A percentile compares a stretch with the other conserved stretches of the same genome.
Evolutionary conservation across 495 filamentous ascomycete species (phyloP).

Genomic region (Talaromyces proteolyticus): DNA sequence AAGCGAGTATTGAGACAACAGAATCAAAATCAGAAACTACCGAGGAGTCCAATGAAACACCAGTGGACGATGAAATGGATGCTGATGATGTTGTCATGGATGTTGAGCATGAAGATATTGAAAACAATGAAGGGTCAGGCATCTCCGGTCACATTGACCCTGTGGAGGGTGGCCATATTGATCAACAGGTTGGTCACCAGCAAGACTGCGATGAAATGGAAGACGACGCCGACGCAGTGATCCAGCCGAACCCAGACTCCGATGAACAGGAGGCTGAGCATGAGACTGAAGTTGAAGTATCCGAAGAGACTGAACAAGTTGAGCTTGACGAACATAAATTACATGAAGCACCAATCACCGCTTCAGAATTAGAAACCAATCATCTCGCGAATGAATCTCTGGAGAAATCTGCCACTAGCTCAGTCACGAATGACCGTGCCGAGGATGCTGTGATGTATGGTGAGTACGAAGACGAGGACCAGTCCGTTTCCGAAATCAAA

Average conservation of each 20-base stretch:
- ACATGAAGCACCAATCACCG: no score
- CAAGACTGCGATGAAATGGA: conserved; percentile 7
- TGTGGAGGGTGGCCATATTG: background rate
- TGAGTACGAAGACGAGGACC: background rate
- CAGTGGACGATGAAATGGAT: conserved; percentile 1
- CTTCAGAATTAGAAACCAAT: no score
- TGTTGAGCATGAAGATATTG: conserved; percentile 3
- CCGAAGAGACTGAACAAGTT: conserved; percentile 1
- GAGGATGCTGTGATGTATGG: background rate
- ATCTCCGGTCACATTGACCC: background rate
- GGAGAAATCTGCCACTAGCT: no score
- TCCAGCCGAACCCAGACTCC: conserved; percentile 8
- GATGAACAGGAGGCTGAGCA: conserved; percentile 14
- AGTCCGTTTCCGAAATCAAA: background rate
- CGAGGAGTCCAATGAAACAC: background rate
- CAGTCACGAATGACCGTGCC: background rate
- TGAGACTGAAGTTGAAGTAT: conserved; percentile 11
- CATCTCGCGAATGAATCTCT: no score
- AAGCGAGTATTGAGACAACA: no score
- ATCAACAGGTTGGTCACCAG: background rate
- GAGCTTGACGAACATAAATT: background rate
- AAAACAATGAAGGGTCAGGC: background rate
- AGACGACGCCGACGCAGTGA: background rate
- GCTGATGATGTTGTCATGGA: conserved; percentile 6
- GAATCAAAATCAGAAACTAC: background rate